Conservation (phyloP, 306 rosid species). For the Fragaria ananassa region DNA sequence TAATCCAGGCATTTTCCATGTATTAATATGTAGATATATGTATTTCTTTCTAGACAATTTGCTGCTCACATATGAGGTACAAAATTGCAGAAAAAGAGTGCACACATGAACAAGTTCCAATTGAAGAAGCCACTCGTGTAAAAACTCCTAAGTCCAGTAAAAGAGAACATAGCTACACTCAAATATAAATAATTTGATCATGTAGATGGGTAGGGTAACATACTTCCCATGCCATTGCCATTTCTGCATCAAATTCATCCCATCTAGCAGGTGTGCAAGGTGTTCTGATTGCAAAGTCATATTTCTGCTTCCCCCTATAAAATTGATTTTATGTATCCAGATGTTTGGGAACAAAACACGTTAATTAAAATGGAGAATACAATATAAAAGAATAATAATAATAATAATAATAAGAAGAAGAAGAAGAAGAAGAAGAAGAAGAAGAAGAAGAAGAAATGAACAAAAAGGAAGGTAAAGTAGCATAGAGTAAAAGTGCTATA, state of each 20-base stretch:
- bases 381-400: neutral
- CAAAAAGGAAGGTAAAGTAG: conserved; percentile 17
- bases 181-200: neutral
- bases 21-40: neutral
- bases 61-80: neutral
- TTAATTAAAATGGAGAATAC: conserved; percentile 8
- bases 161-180: neutral
- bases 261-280: conserved; percentile 89
- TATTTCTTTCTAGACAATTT: neutral
- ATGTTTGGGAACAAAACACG: neutral
- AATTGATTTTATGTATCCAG: conserved; percentile 15
- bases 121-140: neutral
- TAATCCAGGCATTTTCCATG: neutral
- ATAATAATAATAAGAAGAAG: no score
- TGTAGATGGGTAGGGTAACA: conserved; percentile 24
- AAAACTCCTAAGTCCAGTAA: neutral
- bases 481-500: conserved; percentile 33
- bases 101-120: neutral
- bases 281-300: conserved; percentile 87
- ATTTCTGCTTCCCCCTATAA: conserved; percentile 71
- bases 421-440: neutral
- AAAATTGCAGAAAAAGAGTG: neutral
- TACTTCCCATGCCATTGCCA: conserved; percentile 94
- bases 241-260: conserved; percentile 89
- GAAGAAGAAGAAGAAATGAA: neutral